Conservation (phyloP, 495 filamentous ascomycete genomes). For the Aspergillus hancockii region DNA sequence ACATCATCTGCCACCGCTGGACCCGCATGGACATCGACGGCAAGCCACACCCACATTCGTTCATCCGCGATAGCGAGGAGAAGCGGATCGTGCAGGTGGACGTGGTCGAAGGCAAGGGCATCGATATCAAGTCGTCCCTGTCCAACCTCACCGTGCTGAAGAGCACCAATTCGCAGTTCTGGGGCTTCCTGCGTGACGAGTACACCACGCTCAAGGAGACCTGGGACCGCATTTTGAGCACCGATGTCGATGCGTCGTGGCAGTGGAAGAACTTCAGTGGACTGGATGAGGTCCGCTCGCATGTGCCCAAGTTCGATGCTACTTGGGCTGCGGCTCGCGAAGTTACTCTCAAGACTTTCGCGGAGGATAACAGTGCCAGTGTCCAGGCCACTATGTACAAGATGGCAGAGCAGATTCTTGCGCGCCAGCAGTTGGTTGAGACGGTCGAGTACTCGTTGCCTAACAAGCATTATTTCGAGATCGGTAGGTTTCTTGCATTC, state of each 20-base stretch:
- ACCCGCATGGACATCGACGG: constrained; percentile 85
- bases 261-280: constrained; percentile 70
- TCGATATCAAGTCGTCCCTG: constrained; percentile 72
- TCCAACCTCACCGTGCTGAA: constrained; percentile 85
- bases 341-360: constrained; percentile 89
- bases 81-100: constrained; percentile 61
- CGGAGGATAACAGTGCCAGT: constrained; percentile 85
- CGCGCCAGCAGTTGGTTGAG: constrained; percentile 66
- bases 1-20: constrained; percentile 85
- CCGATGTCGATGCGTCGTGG: constrained; percentile 86
- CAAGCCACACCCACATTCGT: constrained; percentile 93
- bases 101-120: constrained; percentile 58
- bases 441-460: constrained; percentile 81
- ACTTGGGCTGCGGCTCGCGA: constrained; percentile 74
- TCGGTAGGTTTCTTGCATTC: constrained; percentile 58
- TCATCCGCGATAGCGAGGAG: constrained; percentile 86
- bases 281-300: constrained; percentile 66
- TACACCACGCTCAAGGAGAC: constrained; percentile 88
- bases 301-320: constrained; percentile 68
- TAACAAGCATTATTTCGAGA: constrained; percentile 98
- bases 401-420: constrained; percentile 90
- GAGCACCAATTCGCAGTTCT: constrained; percentile 95
- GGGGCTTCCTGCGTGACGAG: constrained; percentile 89
- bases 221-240: constrained; percentile 92
- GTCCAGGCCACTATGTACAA: constrained; percentile 99